Percentiles rank a stretch among this genome's conserved stretches.
Conservation (phyloP, 2,329 filamentous ascomycete species). For the Fusarium sp. region DNA sequence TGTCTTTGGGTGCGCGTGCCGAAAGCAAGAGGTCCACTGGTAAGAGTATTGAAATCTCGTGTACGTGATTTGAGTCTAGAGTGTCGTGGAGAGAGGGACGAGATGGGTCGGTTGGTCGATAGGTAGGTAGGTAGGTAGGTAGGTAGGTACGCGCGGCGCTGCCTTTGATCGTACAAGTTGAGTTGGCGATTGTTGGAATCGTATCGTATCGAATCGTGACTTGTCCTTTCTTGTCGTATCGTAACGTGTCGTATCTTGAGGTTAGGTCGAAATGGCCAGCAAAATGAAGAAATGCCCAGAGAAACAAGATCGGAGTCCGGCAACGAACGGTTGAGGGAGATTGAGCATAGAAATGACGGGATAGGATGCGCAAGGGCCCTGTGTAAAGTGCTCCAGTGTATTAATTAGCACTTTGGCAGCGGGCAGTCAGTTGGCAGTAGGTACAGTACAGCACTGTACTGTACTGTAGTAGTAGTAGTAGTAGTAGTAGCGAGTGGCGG, state of each 20-base stretch:
- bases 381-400: neutral
- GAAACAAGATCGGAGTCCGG: slow-evolving; percentile 27
- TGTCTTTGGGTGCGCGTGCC: slow-evolving; percentile 11
- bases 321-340: slow-evolving; percentile 17
- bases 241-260: no score
- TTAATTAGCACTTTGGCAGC: no score
- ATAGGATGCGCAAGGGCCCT: slow-evolving; percentile 22
- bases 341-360: slow-evolving; percentile 16
- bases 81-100: neutral
- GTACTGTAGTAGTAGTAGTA: slow-evolving; percentile 1
- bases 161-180: slow-evolving; percentile 1
- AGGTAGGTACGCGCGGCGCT: slow-evolving; percentile 33
- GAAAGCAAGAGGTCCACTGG: slow-evolving; percentile 1
- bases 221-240: no score
- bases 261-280: neutral
- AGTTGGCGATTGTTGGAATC: neutral
- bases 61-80: slow-evolving; percentile 19
- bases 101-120: slow-evolving; percentile 1
- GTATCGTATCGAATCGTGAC: no score
- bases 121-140: slow-evolving; percentile 16
- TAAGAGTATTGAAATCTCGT: slow-evolving; percentile 14
- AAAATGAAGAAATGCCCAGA: neutral
- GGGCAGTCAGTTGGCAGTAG: no score
- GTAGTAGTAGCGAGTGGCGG: slow-evolving; percentile 8
- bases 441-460: no score